These are phyloP conservation scores for Mycena capillaripes DNA, from an alignment of 768 basidiomycete species.

Conservation along the genomic window DNA sequence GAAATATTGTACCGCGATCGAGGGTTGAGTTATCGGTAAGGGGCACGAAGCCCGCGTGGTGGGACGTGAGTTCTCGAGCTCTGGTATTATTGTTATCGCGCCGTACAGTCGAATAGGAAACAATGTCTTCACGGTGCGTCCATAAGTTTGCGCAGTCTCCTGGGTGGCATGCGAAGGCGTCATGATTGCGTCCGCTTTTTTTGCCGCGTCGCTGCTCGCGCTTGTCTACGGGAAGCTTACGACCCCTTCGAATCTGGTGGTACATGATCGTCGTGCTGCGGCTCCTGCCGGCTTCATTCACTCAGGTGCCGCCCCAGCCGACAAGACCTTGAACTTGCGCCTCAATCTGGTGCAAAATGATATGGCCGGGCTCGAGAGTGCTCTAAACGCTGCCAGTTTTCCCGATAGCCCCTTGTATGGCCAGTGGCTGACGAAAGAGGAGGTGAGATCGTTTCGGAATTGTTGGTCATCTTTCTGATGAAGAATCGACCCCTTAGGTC, in stretches of 20 bases:
- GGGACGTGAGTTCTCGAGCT: background rate
- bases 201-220: background rate
- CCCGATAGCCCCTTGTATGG: constrained; percentile 46
- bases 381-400: constrained; percentile 47
- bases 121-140: constrained; percentile 9
- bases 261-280: constrained; percentile 37
- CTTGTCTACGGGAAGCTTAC: background rate
- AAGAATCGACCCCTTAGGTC: constrained; percentile 2
- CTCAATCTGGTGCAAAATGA: constrained; percentile 48
- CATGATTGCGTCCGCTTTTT: constrained; percentile 1
- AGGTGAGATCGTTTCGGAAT: constrained; percentile 38
- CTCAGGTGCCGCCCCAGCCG: constrained; percentile 37
- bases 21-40: background rate
- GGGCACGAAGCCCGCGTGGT: background rate
- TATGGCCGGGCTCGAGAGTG: constrained; percentile 45
- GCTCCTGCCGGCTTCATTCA: constrained; percentile 42
- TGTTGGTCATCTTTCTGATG: background rate
- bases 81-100: constrained; percentile 25
- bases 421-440: constrained; percentile 46
- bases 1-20: background rate
- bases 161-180: background rate
- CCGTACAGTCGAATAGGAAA: constrained; percentile 3
- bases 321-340: constrained; percentile 44
- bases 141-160: constrained; percentile 1
- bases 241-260: constrained; percentile 15